Base-by-base conservation (phyloP, 768 basidiomycete species). In the Russula lepida region DNA sequence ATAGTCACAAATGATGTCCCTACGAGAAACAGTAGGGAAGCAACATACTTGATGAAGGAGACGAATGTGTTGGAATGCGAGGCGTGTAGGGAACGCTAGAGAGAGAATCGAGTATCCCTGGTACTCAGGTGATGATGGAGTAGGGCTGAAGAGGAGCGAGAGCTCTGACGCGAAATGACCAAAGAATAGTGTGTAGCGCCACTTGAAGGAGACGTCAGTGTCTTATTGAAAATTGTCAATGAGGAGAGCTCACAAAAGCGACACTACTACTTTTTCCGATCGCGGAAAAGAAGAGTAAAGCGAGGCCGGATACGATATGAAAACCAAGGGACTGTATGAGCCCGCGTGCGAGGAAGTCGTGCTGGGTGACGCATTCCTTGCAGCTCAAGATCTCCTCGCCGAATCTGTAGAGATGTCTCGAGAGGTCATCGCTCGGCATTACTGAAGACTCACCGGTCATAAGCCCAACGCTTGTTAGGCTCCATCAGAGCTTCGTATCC, bases 401-500 rank as follows among this genome's bases (percentile, higher is more conserved):
- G 68, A 93, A 94, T 63, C 89, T 91, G 66, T 33, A 19, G 9
- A 11, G 9, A 32, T 21, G 47, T 27, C n/a, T 54, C 56, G 33
- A 35, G 39, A 9, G 4, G 37, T 62, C 48, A 59, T 46, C 39
- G 52, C 19, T 21, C 28, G 43, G 9, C 19, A 21, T 23, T 37
- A 39, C 8, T 37, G 7, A 0, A 37, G 35, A 70, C 81, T 55
- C 66, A 89, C 86, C 90, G 79, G 68, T 94, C 92, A 70, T 94
- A 94, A 0, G 90, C 92, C 75, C 92, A 93, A 52, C 91, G 73
- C 48, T 84, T 84, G 9, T 81, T 77, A 3, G 92, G 91, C 65
- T 90, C 79, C 70, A 85, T 89, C 28, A 94, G 71, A 1, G 86
- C 84, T 64, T 94, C 90, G 64, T 84, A 92, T 35, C 84, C 88